phyloP scores from a whole-genome alignment of 768 basidiomycete species.

The Kwoniella sp. region DNA sequence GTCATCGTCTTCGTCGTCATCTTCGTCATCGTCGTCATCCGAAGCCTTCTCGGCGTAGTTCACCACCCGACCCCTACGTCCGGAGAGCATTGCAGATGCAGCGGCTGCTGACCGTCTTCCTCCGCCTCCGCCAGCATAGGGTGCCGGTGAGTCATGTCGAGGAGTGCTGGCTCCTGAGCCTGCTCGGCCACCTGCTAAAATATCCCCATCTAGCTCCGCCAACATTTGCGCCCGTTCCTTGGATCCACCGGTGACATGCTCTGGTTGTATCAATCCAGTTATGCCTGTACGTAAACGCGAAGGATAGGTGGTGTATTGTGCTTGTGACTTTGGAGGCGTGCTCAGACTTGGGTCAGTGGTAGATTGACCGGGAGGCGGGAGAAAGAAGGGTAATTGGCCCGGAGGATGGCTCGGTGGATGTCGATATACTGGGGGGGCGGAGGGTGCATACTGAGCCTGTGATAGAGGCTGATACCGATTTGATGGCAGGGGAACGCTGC shows the following conservation, averaged over 20 bases:
- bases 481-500: neutral
- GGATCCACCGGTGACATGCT: conserved; percentile 59
- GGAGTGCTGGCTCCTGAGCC: conserved; percentile 40
- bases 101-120: neutral
- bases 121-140: conserved; percentile 1
- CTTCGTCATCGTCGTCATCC: conserved; percentile 66
- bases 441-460: conserved; percentile 1
- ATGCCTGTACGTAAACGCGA: conserved; percentile 88
- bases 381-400: conserved; percentile 40
- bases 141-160: conserved; percentile 38
- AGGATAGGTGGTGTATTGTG: conserved; percentile 76
- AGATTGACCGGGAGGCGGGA: conserved; percentile 45
- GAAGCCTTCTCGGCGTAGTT: conserved; percentile 54
- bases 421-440: conserved; percentile 18
- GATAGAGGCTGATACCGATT: conserved; percentile 2
- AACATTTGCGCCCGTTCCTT: conserved; percentile 40
- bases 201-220: conserved; percentile 43
- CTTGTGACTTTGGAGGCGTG: conserved; percentile 61
- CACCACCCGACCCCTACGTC: conserved; percentile 37
- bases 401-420: conserved; percentile 31
- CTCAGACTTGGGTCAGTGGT: conserved; percentile 34
- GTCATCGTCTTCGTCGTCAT: conserved; percentile 83
- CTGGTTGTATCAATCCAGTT: conserved; percentile 87
- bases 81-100: conserved; percentile 14
- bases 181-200: conserved; percentile 1